Percentiles rank a stretch among this genome's conserved stretches.
These are phyloP conservation scores for Ustilago shanxiensis DNA, from an alignment of 1,284 basidiomycete genomes.

Conservation along the genomic window DNA sequence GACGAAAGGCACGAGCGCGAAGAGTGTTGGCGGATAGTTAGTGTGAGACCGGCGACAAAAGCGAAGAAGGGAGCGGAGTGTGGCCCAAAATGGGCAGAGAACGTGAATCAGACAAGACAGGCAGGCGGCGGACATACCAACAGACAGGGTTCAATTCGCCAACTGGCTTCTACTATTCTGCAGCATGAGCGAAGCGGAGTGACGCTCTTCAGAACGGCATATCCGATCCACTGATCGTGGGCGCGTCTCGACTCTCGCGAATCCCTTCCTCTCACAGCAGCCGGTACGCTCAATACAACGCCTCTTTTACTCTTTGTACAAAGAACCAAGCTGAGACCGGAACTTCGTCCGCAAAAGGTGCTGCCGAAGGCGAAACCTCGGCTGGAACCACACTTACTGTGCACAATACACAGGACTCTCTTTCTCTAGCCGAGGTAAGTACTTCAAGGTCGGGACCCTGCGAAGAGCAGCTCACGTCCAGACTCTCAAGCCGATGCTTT, in stretches of 20 bases:
- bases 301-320: too few relatives aligned
- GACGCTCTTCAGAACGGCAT: neutral
- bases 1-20: slow-evolving; percentile 4
- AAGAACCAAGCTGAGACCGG: neutral
- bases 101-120: too few relatives aligned
- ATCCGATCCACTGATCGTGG: neutral
- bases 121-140: too few relatives aligned
- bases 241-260: neutral
- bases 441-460: too few relatives aligned
- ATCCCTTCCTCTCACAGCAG: neutral
- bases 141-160: slow-evolving; percentile 2
- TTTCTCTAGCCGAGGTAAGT: neutral
- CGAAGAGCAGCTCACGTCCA: neutral
- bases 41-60: slow-evolving; percentile 7
- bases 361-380: neutral
- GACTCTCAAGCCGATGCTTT: too few relatives aligned
- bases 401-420: too few relatives aligned
- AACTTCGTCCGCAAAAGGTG: too few relatives aligned
- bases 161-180: too few relatives aligned
- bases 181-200: neutral
- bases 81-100: too few relatives aligned
- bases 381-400: too few relatives aligned
- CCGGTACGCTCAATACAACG: too few relatives aligned
- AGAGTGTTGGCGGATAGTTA: neutral
- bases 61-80: neutral